A percentile compares a stretch with the other conserved stretches of the same genome.
These are phyloP conservation scores for Pyrenophora teres DNA, from an alignment of 2,329 filamentous ascomycete species.

Conservation along the genomic window DNA sequence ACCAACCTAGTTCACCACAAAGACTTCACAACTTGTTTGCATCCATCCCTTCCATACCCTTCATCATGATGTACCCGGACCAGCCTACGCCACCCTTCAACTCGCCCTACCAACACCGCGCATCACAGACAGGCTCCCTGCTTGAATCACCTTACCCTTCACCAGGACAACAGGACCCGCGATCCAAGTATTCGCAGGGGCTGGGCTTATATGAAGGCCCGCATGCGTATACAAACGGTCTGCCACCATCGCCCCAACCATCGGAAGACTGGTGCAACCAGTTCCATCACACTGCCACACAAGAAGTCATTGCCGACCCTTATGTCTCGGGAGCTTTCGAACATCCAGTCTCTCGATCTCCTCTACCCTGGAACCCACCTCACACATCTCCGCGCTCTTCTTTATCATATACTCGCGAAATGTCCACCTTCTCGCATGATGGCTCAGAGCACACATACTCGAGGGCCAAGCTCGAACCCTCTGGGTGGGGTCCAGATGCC, in stretches of 20 bases:
- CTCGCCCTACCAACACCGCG: conserved; percentile 44
- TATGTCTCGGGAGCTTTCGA: conserved; percentile 43
- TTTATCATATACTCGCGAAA: conserved; percentile 34
- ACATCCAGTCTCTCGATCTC: conserved; percentile 38
- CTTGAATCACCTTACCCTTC: conserved; percentile 45
- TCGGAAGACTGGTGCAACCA: conserved; percentile 41
- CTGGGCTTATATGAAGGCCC: conserved; percentile 44
- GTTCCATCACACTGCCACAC: conserved; percentile 31
- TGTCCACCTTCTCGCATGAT: conserved; percentile 43
- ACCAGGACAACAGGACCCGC: conserved; percentile 38
- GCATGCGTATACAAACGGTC: conserved; percentile 26
- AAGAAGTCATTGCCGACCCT: conserved; percentile 38
- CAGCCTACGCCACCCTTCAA: conserved; percentile 44
- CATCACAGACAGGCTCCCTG: conserved; percentile 29
- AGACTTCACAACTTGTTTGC: conserved; percentile 12
- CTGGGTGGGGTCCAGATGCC: conserved; percentile 34
- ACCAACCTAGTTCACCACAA: conserved; percentile 2
- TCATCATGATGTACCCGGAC: conserved; percentile 34
- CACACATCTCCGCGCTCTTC: conserved; percentile 43
- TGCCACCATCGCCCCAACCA: conserved; percentile 44
- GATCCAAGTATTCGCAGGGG: conserved; percentile 36
- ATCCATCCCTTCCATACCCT: conserved; percentile 11
- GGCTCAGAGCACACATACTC: conserved; percentile 36
- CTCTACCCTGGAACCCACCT: conserved; percentile 36
- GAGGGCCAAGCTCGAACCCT: conserved; percentile 35